Base-by-base conservation (phyloP, 2,329 filamentous ascomycete species). In the Paramyrothecium roridum region DNA sequence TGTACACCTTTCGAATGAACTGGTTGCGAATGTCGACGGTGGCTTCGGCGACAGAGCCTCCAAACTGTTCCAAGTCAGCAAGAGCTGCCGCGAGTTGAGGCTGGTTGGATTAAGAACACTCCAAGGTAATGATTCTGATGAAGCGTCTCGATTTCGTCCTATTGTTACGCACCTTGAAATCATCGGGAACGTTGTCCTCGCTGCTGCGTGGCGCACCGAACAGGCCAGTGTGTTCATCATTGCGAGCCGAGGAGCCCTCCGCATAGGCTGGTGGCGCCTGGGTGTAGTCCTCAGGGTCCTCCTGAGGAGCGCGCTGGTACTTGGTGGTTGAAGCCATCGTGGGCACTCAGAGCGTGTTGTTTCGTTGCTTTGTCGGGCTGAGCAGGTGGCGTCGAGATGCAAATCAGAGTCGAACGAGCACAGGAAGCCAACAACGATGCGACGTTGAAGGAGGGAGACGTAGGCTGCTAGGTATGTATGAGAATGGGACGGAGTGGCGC, bases 1-100 rank as follows among this genome's bases (percentile, higher is more conserved):
- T 89, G 77, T 99, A 99, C 70, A 99, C 95, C 80, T 98, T 98
- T 75, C 93, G 88, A 65, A 96, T 82, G 74, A 97, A 99, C 75
- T 95, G 90, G 86, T 97, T 96, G 64, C 93, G 90, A 70, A 99
- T 96, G 67, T 96, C 92, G 69, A 98, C 81, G 20, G 93, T 96
- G 49, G 91, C 93, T 78, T 98, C 95, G 62, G 93, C 88, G 57
- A 98, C 93, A 19, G 88, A 91, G 59, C 92, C 93, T 64, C 93
- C 95, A 69, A 96, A 98, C 90, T 91, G 68, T 33, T 40, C 13
- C 13, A 43, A 8, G 37, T 43, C n/a, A 43, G 37, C 12, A 43
- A 43, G 37, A 43, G 37, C 7, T 19, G 13, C 13, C 7, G 37
- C 37, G 12, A 17, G 37, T 16, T n/a, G 10, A 30, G 26, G 26